phyloP scores from a whole-genome alignment of 2,329 filamentous ascomycete genomes.

The Trichoderma lentiforme region DNA sequence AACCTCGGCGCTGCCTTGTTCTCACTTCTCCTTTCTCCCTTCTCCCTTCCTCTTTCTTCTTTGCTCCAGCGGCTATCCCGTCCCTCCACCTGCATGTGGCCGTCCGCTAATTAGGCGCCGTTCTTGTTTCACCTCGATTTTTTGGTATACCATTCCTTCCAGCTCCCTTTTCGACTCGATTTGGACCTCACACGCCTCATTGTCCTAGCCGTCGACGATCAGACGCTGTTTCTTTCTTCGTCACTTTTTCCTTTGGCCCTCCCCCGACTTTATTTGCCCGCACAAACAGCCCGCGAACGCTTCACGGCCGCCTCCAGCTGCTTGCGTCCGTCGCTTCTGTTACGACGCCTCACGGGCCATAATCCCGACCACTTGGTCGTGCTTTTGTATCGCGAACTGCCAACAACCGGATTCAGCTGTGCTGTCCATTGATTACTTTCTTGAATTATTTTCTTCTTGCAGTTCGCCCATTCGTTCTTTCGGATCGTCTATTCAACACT shows the following conservation, averaged over 20 bases:
- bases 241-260: neutral
- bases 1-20: constrained; percentile 19
- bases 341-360: constrained; percentile 15
- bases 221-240: neutral
- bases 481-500: constrained; percentile 20
- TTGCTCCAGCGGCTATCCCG: constrained; percentile 20
- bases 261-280: constrained; percentile 1
- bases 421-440: constrained; percentile 41
- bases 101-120: constrained; percentile 28
- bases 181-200: constrained; percentile 18
- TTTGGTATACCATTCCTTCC: constrained; percentile 26
- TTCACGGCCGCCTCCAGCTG: neutral
- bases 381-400: constrained; percentile 21
- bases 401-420: constrained; percentile 48
- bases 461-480: constrained; percentile 23
- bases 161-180: constrained; percentile 24
- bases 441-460: constrained; percentile 19
- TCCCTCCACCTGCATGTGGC: constrained; percentile 25
- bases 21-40: constrained; percentile 19
- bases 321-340: neutral
- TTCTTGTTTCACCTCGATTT: constrained; percentile 31
- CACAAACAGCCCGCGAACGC: constrained; percentile 4
- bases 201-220: constrained; percentile 21
- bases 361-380: constrained; percentile 21
- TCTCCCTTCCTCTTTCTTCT: constrained; percentile 19